Base-by-base conservation (phyloP, 306 rosid species). In the Quercus rubra region DNA sequence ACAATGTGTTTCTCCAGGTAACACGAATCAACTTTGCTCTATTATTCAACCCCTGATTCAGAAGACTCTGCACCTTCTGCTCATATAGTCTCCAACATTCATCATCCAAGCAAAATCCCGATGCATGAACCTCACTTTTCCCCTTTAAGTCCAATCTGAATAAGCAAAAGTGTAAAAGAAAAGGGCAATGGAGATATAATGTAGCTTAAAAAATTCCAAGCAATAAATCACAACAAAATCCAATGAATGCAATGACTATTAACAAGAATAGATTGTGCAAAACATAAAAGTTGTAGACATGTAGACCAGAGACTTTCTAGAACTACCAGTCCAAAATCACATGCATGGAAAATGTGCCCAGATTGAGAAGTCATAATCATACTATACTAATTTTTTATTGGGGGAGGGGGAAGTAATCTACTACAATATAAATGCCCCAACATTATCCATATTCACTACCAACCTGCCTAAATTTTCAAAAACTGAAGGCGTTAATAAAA, bases 71-170 rank as follows among this genome's bases (percentile, higher is more conserved):
- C 80, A 95, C 88, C 88, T 87, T 91, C 80, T 91, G 94, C 88
- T 95, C 99, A 20, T 87, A 91, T 64, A 83, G 78, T 86, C 99
- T 89, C 99, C 98, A 95, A 79, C 99, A 92, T 77, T 95, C 99
- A 83, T 91, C 90, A 74, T 92, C 99, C 83, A 76, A 84, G 83
- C 97, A 90, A 91, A 87, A 89, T 58, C 97, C 94, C 3, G 83
- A 89, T 6, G 85, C 85, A 89, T 81, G 85, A 80, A 91, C 77
- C 75, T 86, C 87, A 75, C 78, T 77, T 76, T 83, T 82, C 77
- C 91, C 98, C 87, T 88, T 89, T 81, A 95, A 89, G 87, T 88
- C 87, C 88, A 95, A 68, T 86, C 99, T 92, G 64, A 14, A 85
- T 70, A 77, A 84, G 70, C 43, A 83, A 85, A 75, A 68, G 79